Evolutionary conservation across 2,329 filamentous ascomycete genomes (phyloP), one percentile per base, ranked within the genome.

Genomic region (Talaromyces atroroseus): DNA sequence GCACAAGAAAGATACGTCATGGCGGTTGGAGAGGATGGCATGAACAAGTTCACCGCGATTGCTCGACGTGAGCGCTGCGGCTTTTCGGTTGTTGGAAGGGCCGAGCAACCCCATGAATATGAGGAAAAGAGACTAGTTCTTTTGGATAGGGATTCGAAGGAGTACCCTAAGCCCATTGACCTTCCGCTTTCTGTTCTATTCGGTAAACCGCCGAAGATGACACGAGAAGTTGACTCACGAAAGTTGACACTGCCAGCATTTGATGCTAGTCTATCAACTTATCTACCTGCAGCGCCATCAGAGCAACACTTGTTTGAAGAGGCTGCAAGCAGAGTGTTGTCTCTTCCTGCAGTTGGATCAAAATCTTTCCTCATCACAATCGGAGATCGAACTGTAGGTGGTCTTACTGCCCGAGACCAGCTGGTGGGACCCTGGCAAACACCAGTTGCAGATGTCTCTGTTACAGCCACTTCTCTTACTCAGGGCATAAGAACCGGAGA

Each of bases 321-420:
- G 71, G 91, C 92, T 16, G 83, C 90, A 0, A 84, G 90, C 64
- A 80, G 90, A 59, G 90, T 97, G 2, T 84, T 97, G 54, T 84
- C 84, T 50, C 79, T 97, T 52, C 92, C 94, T 20, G 83, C 92
- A 1, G 94, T 97, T 21, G 92, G 91, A n/a, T 96, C 92, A 21
- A 97, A 97, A 75, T 91, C 88, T 21, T 99, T 97, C 78, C 80
- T 99, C 38, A 96, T 99, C 67, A 97, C 94, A 1, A 99, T 97
- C 63, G 92, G 89, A 50, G 94, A 97, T 72, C 84, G 94, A 60
- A 90, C 88, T 26, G 92, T 97, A 29, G 92, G 92, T 62, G 94
- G 92, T 51, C 80, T 97, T 57, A 91, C 90, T 7, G 85, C 88
- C 10, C 84, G 92, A 61, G 94, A 97, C 68, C 94, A 97, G 72